A percentile compares a stretch with the other conserved stretches of the same genome.
phyloP scores from a whole-genome alignment of 169 alveolate species.

The Toxoplasma gondii region DNA sequence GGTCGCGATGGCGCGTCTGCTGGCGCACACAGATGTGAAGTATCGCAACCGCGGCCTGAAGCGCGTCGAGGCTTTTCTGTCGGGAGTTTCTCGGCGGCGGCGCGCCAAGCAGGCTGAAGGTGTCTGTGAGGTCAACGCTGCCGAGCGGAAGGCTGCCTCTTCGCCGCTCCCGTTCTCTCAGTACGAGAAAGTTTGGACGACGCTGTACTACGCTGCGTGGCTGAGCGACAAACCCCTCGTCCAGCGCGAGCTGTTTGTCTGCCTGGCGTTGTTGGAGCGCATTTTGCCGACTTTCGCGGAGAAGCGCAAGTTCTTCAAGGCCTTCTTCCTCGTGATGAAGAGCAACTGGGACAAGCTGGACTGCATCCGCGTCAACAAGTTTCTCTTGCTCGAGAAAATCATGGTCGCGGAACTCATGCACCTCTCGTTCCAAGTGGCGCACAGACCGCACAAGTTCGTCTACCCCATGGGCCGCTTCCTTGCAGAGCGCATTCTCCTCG shows the following conservation, averaged over 20 bases:
- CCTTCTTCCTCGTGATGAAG: conserved; percentile 28
- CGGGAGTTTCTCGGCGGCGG: neutral
- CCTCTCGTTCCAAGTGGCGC: neutral
- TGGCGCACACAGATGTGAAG: neutral
- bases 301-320: conserved; percentile 23
- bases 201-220: conserved; percentile 49
- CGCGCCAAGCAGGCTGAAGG: neutral
- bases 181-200: conserved; percentile 23
- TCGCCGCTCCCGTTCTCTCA: neutral
- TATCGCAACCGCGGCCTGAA: neutral
- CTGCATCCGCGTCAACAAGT: conserved; percentile 49
- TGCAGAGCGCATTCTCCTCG: neutral
- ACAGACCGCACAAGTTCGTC: neutral
- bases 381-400: conserved; percentile 36
- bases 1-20: neutral
- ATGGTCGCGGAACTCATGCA: conserved; percentile 37
- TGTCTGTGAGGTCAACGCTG: neutral
- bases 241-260: conserved; percentile 54
- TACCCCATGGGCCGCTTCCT: conserved; percentile 9
- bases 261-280: conserved; percentile 43
- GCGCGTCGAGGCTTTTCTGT: conserved; percentile 2
- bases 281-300: conserved; percentile 21
- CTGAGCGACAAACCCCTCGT: conserved; percentile 59
- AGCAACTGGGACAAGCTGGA: conserved; percentile 35
- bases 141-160: neutral